A percentile compares a stretch with the other conserved stretches of the same genome.
These are phyloP conservation scores for Pistacia integerrima DNA, from an alignment of 345 rosid species.

Conservation along the genomic window DNA sequence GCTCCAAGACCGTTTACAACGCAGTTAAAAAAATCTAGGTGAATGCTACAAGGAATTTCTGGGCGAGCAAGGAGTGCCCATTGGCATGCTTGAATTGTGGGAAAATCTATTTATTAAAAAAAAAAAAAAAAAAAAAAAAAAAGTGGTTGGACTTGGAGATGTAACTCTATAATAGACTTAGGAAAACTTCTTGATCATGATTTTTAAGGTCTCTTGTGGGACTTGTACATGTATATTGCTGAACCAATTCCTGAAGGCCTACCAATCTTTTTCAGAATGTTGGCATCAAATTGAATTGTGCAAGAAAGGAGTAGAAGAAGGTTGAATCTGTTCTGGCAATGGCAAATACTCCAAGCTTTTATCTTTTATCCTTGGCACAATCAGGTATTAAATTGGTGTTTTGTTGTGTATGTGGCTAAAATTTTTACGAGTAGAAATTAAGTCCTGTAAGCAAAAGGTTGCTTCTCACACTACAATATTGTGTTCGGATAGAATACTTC, in stretches of 20 bases:
- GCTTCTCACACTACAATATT: constrained; percentile 16
- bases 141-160: background rate
- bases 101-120: background rate
- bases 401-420: background rate
- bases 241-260: background rate
- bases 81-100: background rate
- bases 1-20: background rate
- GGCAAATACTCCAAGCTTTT: background rate
- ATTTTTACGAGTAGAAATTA: background rate
- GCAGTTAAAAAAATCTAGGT: background rate
- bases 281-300: background rate
- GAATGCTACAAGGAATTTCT: background rate
- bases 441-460: constrained; percentile 23
- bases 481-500: background rate
- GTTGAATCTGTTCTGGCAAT: too few relatives aligned
- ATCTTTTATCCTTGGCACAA: too few relatives aligned
- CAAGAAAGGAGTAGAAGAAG: background rate
- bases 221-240: background rate
- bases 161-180: background rate
- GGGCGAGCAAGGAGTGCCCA: background rate
- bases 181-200: background rate
- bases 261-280: background rate
- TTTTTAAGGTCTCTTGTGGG: background rate
- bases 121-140: background rate
- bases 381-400: background rate